Evolutionary conservation across 2,329 filamentous ascomycete species (phyloP).

Genomic region (Cladosporium sp.): DNA sequence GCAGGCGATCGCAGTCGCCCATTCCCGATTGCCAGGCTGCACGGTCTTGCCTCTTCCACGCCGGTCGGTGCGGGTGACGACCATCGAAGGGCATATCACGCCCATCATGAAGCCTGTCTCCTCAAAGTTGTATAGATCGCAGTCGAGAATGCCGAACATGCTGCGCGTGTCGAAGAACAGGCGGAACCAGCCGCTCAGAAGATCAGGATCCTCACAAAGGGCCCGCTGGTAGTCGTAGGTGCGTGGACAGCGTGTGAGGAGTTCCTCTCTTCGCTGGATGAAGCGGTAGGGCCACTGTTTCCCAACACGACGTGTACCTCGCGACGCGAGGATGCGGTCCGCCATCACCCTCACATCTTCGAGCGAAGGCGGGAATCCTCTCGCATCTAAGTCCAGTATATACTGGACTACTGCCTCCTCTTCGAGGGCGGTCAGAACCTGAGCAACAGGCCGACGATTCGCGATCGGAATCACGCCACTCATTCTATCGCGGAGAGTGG

Average conservation of each 20-base stretch:
- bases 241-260: not conserved
- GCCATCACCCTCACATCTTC: not conserved
- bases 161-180: conserved; percentile 6
- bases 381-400: not conserved
- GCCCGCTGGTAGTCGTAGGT: not conserved
- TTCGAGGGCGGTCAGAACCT: not conserved
- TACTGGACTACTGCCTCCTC: not conserved
- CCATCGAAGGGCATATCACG: conserved; percentile 15
- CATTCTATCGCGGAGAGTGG: not conserved
- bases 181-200: conserved; percentile 11
- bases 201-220: not conserved
- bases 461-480: not conserved
- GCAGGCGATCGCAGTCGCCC: conserved; percentile 22
- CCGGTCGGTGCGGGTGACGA: conserved; percentile 18
- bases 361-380: not conserved
- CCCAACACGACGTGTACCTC: not conserved
- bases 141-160: conserved; percentile 11
- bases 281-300: not conserved
- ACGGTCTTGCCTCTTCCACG: conserved; percentile 10
- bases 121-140: conserved; percentile 19
- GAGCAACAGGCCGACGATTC: not conserved
- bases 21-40: conserved; percentile 24
- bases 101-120: conserved; percentile 22
- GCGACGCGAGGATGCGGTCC: not conserved
- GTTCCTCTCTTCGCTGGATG: not conserved